These are phyloP conservation scores for Leccinum obscurum DNA, from an alignment of 768 basidiomycete species.

Conservation along the genomic window DNA sequence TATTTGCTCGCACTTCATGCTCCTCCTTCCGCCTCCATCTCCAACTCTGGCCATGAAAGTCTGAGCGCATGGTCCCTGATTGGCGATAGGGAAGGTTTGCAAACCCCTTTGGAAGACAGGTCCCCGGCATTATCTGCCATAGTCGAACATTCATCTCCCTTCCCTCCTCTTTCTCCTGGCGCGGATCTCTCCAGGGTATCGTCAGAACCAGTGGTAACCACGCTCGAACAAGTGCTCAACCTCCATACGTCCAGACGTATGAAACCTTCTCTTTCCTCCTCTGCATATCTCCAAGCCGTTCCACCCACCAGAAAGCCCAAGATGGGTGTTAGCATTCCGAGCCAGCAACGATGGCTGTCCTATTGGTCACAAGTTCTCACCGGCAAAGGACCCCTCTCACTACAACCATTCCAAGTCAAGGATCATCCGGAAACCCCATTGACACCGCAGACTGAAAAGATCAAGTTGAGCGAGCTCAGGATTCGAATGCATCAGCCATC, in stretches of 20 bases:
- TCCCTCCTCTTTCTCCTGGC: conserved; percentile 1
- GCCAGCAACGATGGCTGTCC: conserved; percentile 74
- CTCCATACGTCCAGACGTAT: conserved; percentile 72
- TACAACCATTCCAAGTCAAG: conserved; percentile 39
- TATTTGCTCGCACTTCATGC: conserved; percentile 64
- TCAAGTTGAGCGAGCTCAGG: conserved; percentile 56
- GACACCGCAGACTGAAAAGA: conserved; percentile 37
- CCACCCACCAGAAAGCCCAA: conserved; percentile 32
- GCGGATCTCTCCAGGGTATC: conserved; percentile 12
- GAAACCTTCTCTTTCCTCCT: conserved; percentile 38
- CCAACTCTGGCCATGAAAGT: conserved; percentile 16
- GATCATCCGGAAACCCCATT: neutral
- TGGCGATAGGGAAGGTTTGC: conserved; percentile 20
- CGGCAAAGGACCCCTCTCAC: conserved; percentile 50
- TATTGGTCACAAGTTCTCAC: conserved; percentile 75
- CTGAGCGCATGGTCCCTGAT: conserved; percentile 22
- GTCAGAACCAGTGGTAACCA: conserved; percentile 28
- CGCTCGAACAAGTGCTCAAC: conserved; percentile 57
- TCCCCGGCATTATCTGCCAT: neutral
- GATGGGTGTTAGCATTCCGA: conserved; percentile 78
- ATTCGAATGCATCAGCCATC: conserved; percentile 62
- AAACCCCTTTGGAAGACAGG: conserved; percentile 8
- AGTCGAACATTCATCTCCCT: neutral
- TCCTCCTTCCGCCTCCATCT: conserved; percentile 44
- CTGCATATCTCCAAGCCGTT: conserved; percentile 13